Evolutionary conservation across 1,284 basidiomycete species (phyloP).

Genomic region (Heliocybe sulcata): DNA sequence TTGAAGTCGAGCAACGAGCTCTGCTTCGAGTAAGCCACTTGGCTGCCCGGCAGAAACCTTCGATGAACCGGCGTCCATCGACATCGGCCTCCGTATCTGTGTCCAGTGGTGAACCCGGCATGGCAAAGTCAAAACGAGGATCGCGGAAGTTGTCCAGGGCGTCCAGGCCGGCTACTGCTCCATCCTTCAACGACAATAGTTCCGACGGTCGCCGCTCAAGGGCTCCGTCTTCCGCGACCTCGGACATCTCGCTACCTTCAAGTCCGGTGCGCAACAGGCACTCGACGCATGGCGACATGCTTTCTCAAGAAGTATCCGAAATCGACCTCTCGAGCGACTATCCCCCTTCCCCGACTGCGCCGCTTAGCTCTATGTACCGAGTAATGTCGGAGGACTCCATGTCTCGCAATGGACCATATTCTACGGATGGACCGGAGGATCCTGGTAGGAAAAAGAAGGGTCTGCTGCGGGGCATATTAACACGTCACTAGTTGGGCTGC

Average conservation of each 20-base stretch:
- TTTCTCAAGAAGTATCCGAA: neutral
- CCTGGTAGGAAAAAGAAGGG: conserved; percentile 16
- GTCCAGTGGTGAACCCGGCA: neutral
- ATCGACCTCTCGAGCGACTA: neutral
- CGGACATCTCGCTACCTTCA: conserved; percentile 13
- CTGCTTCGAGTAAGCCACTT: conserved; percentile 52
- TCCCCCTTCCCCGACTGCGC: neutral
- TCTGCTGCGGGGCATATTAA: conserved; percentile 21
- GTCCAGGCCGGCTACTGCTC: conserved; percentile 35
- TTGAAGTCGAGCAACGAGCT: conserved; percentile 58
- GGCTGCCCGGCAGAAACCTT: conserved; percentile 16
- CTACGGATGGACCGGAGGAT: conserved; percentile 7
- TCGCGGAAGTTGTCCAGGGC: conserved; percentile 15
- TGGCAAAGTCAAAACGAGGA: conserved; percentile 1
- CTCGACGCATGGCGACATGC: conserved; percentile 2
- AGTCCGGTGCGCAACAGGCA: conserved; percentile 8
- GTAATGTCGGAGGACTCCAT: neutral
- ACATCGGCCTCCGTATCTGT: neutral
- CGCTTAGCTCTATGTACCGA: neutral
- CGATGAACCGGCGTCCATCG: neutral
- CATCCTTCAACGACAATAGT: conserved; percentile 20
- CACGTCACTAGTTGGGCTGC: conserved; percentile 9
- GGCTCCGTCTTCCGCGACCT: conserved; percentile 7
- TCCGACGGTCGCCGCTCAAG: conserved; percentile 16
- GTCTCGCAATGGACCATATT: neutral